Conservation (phyloP, 192 early-diverging fungal species). For the Chytriomyces sp. region DNA sequence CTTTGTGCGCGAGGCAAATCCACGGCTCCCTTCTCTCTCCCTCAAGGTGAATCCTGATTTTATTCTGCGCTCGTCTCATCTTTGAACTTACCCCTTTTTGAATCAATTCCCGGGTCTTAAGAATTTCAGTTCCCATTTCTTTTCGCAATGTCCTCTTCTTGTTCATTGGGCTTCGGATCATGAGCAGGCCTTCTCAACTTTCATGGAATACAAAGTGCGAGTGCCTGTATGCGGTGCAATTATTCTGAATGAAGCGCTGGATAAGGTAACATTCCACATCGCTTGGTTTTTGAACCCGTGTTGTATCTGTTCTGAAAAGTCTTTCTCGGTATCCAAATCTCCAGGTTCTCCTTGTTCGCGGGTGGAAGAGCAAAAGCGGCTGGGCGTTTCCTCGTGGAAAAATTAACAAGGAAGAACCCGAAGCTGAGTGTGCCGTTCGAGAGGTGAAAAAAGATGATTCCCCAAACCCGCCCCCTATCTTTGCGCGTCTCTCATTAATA, state of each 20-base stretch:
- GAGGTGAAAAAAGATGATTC: constrained; percentile 69
- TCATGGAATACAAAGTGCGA: constrained; percentile 93
- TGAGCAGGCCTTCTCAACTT: constrained; percentile 87
- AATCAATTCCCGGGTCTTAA: not conserved
- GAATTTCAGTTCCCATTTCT: constrained; percentile 68
- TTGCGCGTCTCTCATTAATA: not conserved
- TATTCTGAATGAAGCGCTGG: constrained; percentile 79
- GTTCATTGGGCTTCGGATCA: constrained; percentile 86
- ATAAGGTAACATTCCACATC: constrained; percentile 58
- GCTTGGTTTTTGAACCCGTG: not conserved
- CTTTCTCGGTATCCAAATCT: not conserved
- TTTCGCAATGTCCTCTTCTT: constrained; percentile 88
- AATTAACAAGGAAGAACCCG: constrained; percentile 95
- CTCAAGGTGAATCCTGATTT: constrained; percentile 58
- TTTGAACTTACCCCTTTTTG: constrained; percentile 12
- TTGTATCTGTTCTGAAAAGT: too few relatives aligned
- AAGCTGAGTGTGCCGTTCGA: constrained; percentile 85
- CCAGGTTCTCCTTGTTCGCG: constrained; percentile 81
- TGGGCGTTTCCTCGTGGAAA: constrained; percentile 99
- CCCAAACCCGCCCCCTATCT: not conserved
- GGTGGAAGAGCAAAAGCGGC: constrained; percentile 84
- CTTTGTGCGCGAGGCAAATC: constrained; percentile 88
- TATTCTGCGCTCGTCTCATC: constrained; percentile 36
- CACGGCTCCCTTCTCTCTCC: constrained; percentile 78
- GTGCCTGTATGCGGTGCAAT: constrained; percentile 98